Base-by-base conservation (phyloP, 768 basidiomycete genomes). In the Mycena chlorophos region DNA sequence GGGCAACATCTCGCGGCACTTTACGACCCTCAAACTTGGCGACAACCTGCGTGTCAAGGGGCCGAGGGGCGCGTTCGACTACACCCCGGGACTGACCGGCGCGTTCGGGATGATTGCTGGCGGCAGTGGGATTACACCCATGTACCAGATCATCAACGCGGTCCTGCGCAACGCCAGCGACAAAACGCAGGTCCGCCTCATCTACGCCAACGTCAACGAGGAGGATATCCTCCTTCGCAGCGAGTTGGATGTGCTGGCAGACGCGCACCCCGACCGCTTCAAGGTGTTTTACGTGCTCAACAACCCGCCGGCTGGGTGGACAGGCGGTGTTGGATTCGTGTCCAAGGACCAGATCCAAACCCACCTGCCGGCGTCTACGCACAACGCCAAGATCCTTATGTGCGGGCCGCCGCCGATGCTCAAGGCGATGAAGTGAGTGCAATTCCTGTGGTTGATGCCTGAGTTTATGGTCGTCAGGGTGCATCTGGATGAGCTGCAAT, bases 101-200 rank as follows among this genome's bases (percentile, higher is more conserved):
- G 86, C 89, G 65, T 75, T 99, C 54, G 89, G 92, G 67, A 95
- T 99, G 95, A 97, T 99, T 65, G 94, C 95, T 16, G 97, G 97
- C 46, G 97, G 97, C 31, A 98, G 97, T 2, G 97, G 97, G 53
- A 96, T 99, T 71, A 96, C 97, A 0, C 97, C 97, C 66, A 98
- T 98, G 96, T 87, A 97, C 65, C 96, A 99, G 70, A 91, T 99
- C 78, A 89, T 98, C 73, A 88, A 90, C 58, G 91, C 95, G n/a
- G 84, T 87, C 13, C 82, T 98, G 69, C 88, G 89, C 72, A 93
- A 94, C 71, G 86, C 91, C n/a, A 69, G 74, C 40, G 97, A 99
- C 80, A 76, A 68, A 58, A 98, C 96, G 37, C 83, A 79, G 63
- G 72, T 98, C 66, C 83, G 80, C 62, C 84, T 99, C 67, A 91